Evolutionary conservation across 2,329 filamentous ascomycete species (phyloP).

Genomic region (Colletotrichum spinosum): DNA sequence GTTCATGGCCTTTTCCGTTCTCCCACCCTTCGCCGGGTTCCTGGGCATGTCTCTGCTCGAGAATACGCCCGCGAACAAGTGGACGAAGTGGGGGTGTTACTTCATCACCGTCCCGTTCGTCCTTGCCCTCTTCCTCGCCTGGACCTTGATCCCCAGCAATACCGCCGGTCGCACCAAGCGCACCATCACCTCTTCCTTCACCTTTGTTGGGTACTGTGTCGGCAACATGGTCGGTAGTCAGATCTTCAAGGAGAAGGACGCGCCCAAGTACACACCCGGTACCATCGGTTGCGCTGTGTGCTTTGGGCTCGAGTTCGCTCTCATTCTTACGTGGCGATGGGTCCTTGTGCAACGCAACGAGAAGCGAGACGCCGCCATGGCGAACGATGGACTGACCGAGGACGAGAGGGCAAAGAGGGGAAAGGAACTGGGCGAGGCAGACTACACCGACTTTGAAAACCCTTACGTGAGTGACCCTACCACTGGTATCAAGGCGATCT

Average conservation of each 20-base stretch:
- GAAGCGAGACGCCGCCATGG: constrained; percentile 44
- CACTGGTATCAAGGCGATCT: not conserved
- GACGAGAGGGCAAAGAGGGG: constrained; percentile 48
- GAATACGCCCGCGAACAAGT: constrained; percentile 48
- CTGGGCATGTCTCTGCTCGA: constrained; percentile 50
- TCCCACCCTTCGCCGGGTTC: constrained; percentile 51
- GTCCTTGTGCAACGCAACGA: constrained; percentile 55
- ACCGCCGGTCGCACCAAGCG: constrained; percentile 59
- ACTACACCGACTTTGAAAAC: constrained; percentile 52
- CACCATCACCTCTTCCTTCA: constrained; percentile 56
- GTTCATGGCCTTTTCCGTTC: constrained; percentile 51
- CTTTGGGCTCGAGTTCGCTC: constrained; percentile 50
- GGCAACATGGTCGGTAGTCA: constrained; percentile 61
- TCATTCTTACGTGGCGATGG: constrained; percentile 52
- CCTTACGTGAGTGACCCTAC: constrained; percentile 44
- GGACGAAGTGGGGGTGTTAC: constrained; percentile 52
- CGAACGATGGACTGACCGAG: constrained; percentile 46
- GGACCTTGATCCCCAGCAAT: constrained; percentile 53
- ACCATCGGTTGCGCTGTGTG: constrained; percentile 53
- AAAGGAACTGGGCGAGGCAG: constrained; percentile 49
- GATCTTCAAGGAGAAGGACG: constrained; percentile 57
- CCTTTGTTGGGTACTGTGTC: constrained; percentile 59
- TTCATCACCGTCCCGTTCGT: constrained; percentile 50
- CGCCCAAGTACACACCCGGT: constrained; percentile 57
- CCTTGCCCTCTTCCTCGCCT: constrained; percentile 31